Evolutionary conservation across 495 filamentous ascomycete genomes (phyloP).

Genomic region (Lasiosphaeria ovina): DNA sequence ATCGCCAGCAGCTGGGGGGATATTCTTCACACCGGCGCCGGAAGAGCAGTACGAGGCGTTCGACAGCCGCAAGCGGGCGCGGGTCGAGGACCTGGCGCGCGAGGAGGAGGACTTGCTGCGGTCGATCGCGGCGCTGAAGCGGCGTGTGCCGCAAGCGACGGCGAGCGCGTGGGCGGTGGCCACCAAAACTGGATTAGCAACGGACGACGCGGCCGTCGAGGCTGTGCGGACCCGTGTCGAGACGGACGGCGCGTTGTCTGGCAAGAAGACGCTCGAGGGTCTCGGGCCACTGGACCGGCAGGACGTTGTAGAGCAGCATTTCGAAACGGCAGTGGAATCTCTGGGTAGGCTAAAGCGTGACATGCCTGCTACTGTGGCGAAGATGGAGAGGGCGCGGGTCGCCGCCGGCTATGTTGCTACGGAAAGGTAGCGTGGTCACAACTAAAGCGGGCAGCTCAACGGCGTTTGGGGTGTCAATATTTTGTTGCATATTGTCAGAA

Average conservation of each 20-base stretch:
- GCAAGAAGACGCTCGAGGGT: constrained; percentile 22
- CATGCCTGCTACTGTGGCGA: constrained; percentile 69
- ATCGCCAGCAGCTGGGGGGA: constrained; percentile 18
- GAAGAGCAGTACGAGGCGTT: constrained; percentile 63
- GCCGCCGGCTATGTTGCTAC: constrained; percentile 60
- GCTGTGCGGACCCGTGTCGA: constrained; percentile 20
- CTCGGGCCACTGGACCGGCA: constrained; percentile 42
- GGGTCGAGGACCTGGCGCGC: constrained; percentile 62
- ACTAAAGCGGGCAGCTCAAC: no score
- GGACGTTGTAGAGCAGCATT: constrained; percentile 50
- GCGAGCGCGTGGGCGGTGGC: constrained; percentile 54
- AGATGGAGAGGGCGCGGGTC: constrained; percentile 70
- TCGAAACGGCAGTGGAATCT: constrained; percentile 51
- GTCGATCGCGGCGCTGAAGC: constrained; percentile 67
- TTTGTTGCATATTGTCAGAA: not conserved
- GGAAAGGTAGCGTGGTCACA: constrained; percentile 28
- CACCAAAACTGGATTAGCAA: constrained; percentile 41
- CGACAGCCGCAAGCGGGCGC: constrained; percentile 66
- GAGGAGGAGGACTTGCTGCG: constrained; percentile 73
- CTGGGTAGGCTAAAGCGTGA: constrained; percentile 55
- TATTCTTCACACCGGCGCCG: not conserved
- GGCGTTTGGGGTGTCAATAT: not conserved
- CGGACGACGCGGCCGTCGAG: constrained; percentile 49
- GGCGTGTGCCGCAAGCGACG: constrained; percentile 60
- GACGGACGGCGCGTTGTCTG: constrained; percentile 23